Conservation (phyloP, 805 yeast species). For the Kazachstania africana region DNA sequence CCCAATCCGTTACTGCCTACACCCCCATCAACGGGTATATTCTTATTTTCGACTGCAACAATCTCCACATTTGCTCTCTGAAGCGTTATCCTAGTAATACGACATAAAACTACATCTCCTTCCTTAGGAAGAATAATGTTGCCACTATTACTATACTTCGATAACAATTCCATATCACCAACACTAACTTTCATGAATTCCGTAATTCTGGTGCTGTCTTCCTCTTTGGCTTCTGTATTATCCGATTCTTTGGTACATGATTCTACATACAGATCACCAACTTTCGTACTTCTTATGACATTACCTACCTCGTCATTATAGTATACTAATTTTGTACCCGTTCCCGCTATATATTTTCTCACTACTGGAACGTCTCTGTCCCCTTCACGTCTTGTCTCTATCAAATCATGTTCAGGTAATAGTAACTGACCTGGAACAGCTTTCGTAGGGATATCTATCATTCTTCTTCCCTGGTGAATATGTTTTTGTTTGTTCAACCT, state of each 20-base stretch:
- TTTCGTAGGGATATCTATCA: conserved; percentile 27
- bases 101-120: conserved; percentile 69
- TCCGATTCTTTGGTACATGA: conserved; percentile 17
- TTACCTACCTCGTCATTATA: conserved; percentile 32
- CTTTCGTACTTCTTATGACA: conserved; percentile 43
- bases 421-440: conserved; percentile 79
- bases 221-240: conserved; percentile 4
- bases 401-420: conserved; percentile 39
- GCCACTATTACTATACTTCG: neutral
- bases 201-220: conserved; percentile 7
- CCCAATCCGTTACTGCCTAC: conserved; percentile 46
- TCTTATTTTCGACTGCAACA: conserved; percentile 50
- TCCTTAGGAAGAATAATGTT: conserved; percentile 45
- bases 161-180: conserved; percentile 1
- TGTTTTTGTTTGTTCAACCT: too few species aligned
- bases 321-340: conserved; percentile 46
- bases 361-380: conserved; percentile 2
- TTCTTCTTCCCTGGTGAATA: too few species aligned
- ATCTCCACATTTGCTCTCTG: conserved; percentile 76
- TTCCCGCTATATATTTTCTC: conserved; percentile 42
- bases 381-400: neutral
- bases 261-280: conserved; percentile 50
- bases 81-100: conserved; percentile 52
- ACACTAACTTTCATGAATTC: conserved; percentile 4
- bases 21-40: conserved; percentile 49